phyloP scores from a whole-genome alignment of 2,329 filamentous ascomycete genomes.

The Colletotrichum gigasporum region DNA sequence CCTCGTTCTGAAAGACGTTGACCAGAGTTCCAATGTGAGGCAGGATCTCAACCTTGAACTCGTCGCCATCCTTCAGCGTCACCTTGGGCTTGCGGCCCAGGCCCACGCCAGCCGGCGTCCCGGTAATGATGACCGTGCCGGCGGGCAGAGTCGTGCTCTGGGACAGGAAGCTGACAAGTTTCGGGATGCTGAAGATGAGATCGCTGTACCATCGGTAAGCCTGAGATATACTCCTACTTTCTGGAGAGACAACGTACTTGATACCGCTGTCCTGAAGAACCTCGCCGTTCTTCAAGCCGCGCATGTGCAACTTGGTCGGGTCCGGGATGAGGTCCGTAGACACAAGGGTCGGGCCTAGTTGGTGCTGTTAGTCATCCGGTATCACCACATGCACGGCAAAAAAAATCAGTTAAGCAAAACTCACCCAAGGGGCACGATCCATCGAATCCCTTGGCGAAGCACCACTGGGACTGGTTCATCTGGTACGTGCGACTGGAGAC shows the following conservation, averaged over 20 bases:
- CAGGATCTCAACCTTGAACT: slow-evolving; percentile 53
- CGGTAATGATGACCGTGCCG: slow-evolving; percentile 54
- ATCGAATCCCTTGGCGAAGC: slow-evolving; percentile 67
- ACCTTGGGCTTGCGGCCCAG: slow-evolving; percentile 48
- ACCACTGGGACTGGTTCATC: slow-evolving; percentile 63
- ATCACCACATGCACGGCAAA: too few species aligned
- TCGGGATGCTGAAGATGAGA: slow-evolving; percentile 61
- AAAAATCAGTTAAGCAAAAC: too few species aligned
- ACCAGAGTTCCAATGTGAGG: slow-evolving; percentile 53
- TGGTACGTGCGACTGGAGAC: slow-evolving; percentile 68
- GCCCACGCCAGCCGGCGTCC: slow-evolving; percentile 53
- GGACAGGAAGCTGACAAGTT: slow-evolving; percentile 52
- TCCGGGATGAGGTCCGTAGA: slow-evolving; percentile 52
- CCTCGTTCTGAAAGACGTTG: slow-evolving; percentile 37
- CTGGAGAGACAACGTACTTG: slow-evolving; percentile 34
- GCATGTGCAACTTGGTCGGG: slow-evolving; percentile 49
- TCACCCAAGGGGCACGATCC: slow-evolving; percentile 57
- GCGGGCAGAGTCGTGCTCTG: slow-evolving; percentile 52
- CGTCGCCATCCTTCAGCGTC: slow-evolving; percentile 48
- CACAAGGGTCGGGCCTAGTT: slow-evolving; percentile 57
- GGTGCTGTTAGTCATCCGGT: neutral
- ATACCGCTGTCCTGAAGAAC: slow-evolving; percentile 56
- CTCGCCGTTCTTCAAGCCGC: slow-evolving; percentile 59
- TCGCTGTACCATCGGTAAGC: slow-evolving; percentile 51
- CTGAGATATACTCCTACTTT: slow-evolving; percentile 42